These are phyloP conservation scores for Fraxinus floribunda DNA, from an alignment of 305 asterid genomes.

Conservation along the genomic window DNA sequence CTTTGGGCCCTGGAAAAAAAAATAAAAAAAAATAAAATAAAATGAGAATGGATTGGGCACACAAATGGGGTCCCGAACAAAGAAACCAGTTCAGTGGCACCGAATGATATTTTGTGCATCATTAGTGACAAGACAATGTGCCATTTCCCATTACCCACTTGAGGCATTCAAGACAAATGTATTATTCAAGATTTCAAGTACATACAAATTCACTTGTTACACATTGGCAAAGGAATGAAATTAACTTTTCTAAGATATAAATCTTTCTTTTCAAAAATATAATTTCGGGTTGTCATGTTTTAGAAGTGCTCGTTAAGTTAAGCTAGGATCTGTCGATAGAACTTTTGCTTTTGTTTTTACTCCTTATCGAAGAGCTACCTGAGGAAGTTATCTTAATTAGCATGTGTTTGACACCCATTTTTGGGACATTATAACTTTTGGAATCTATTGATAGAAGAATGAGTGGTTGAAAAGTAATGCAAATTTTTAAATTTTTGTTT, in stretches of 20 bases:
- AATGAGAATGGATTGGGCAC: constrained; percentile 11
- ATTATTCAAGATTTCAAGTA: too few species aligned
- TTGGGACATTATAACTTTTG: too few species aligned
- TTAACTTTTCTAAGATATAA: neutral
- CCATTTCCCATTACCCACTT: neutral
- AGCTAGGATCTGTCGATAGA: too few species aligned
- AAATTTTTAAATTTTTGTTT: too few species aligned
- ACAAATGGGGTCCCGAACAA: constrained; percentile 23
- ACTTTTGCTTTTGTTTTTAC: too few species aligned
- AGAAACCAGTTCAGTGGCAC: neutral
- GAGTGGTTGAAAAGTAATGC: too few species aligned
- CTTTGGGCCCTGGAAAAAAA: neutral
- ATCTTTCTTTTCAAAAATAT: neutral
- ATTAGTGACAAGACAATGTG: constrained; percentile 3
- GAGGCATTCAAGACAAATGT: neutral
- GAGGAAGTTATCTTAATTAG: too few species aligned
- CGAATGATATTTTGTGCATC: neutral
- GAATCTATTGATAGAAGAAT: too few species aligned
- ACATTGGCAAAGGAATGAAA: neutral
- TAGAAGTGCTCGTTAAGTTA: too few species aligned
- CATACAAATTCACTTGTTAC: neutral
- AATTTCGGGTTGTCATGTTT: neutral
- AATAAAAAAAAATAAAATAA: neutral
- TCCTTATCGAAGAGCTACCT: too few species aligned
- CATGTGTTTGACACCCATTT: too few species aligned